phyloP scores from a whole-genome alignment of 208 protist species.

The Leishmania tropica region DNA sequence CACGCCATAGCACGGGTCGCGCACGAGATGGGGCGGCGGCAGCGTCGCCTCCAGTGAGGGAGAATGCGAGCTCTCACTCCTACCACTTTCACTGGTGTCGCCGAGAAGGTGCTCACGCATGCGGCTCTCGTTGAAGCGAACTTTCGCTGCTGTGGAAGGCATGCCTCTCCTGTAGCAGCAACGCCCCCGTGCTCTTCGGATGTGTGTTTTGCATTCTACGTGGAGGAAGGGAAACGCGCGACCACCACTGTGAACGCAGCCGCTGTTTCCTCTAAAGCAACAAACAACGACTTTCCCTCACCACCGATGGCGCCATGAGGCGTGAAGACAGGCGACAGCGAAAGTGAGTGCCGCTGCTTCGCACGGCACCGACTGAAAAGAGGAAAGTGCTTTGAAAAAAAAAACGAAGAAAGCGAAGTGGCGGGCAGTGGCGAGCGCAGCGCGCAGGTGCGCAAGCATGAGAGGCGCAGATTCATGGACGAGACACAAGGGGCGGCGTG shows the following conservation, averaged over 20 bases:
- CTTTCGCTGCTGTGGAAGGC: background rate
- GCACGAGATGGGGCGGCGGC: conserved; percentile 2
- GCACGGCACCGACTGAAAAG: background rate
- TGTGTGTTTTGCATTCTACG: background rate
- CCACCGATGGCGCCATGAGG: background rate
- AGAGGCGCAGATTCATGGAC: background rate
- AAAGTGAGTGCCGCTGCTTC: background rate
- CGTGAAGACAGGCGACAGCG: background rate
- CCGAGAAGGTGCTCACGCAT: background rate
- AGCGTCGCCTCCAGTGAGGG: background rate
- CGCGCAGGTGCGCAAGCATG: background rate
- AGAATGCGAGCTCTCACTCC: background rate
- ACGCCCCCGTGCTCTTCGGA: background rate
- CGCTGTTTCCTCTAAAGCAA: background rate
- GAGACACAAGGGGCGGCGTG: background rate
- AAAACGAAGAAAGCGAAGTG: background rate
- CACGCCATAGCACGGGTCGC: conserved; percentile 6
- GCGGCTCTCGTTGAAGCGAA: background rate
- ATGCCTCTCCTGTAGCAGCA: background rate
- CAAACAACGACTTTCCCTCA: background rate
- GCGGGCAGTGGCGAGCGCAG: background rate
- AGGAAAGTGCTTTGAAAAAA: background rate
- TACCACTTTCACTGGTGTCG: background rate
- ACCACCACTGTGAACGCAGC: background rate
- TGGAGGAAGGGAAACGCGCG: background rate